Evolutionary conservation across 1,139 yeast species (phyloP).

Genomic region (Eremothecium gossypii): DNA sequence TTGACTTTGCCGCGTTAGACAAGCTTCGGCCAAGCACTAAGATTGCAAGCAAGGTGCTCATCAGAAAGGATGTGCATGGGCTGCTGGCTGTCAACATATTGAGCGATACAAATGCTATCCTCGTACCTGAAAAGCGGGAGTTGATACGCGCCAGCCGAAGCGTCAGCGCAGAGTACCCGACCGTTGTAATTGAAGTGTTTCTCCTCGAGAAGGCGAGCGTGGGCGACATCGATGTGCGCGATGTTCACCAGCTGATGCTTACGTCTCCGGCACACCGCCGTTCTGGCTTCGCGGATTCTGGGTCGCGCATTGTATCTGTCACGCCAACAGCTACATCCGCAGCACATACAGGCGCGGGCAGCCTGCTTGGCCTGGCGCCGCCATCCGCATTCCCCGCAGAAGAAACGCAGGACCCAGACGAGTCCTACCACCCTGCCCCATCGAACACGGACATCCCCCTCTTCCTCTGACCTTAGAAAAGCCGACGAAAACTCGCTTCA

Average conservation of each 20-base stretch:
- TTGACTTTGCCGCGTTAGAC: conserved; percentile 45
- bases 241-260: conserved; percentile 20
- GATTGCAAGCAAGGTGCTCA: conserved; percentile 50
- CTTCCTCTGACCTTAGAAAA: not conserved
- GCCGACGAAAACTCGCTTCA: not conserved
- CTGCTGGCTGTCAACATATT: conserved; percentile 32
- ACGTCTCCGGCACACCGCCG: not conserved
- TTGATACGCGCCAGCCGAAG: conserved; percentile 7
- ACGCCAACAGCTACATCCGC: too few relatives aligned
- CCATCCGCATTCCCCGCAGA: not conserved
- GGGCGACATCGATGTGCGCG: conserved; percentile 18
- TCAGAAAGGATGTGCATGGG: conserved; percentile 50
- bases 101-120: conserved; percentile 27
- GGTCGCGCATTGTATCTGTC: too few relatives aligned
- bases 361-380: not conserved
- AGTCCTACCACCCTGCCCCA: not conserved
- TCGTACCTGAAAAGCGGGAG: conserved; percentile 14
- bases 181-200: conserved; percentile 54
- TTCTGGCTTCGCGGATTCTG: too few relatives aligned
- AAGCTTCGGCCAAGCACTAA: conserved; percentile 46
- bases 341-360: not conserved
- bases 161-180: conserved; percentile 38
- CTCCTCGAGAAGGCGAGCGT: conserved; percentile 40
- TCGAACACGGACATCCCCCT: conserved; percentile 1
- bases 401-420: not conserved